Conservation (phyloP, 2,329 filamentous ascomycete species). For the Phyllosticta citribraziliensis region DNA sequence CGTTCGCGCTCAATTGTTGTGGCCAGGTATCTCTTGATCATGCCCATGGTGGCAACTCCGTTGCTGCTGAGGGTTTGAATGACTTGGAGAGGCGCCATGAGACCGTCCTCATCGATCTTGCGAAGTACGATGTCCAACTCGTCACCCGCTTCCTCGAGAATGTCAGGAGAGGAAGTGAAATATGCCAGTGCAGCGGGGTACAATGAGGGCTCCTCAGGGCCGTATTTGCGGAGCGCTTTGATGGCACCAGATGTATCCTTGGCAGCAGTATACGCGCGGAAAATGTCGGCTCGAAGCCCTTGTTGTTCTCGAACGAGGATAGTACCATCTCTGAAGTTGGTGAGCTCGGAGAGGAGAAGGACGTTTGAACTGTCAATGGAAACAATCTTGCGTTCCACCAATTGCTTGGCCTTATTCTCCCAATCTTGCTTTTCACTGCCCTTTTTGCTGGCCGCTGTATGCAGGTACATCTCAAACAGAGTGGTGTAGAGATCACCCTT, state of each 20-base stretch:
- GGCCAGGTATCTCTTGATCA: constrained; percentile 87
- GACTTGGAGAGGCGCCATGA: constrained; percentile 94
- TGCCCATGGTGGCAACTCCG: constrained; percentile 88
- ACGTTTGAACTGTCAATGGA: constrained; percentile 89
- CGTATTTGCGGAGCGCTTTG: constrained; percentile 83
- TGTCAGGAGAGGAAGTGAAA: constrained; percentile 72
- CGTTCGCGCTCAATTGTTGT: constrained; percentile 83
- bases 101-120: constrained; percentile 78
- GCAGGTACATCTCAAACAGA: constrained; percentile 94
- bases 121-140: constrained; percentile 72
- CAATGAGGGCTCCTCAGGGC: constrained; percentile 77
- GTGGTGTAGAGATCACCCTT: constrained; percentile 86
- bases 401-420: constrained; percentile 81
- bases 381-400: constrained; percentile 71
- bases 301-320: constrained; percentile 90
- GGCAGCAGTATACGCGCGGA: constrained; percentile 87
- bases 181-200: constrained; percentile 90
- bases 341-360: constrained; percentile 81
- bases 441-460: constrained; percentile 70
- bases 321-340: constrained; percentile 81
- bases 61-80: constrained; percentile 79
- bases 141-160: constrained; percentile 76
- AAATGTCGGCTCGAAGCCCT: constrained; percentile 86
- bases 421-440: constrained; percentile 64
- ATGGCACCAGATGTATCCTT: constrained; percentile 88